These are phyloP conservation scores for Chaetoceros muelleri DNA, from an alignment of 108 stramenopile species.

Conservation along the genomic window DNA sequence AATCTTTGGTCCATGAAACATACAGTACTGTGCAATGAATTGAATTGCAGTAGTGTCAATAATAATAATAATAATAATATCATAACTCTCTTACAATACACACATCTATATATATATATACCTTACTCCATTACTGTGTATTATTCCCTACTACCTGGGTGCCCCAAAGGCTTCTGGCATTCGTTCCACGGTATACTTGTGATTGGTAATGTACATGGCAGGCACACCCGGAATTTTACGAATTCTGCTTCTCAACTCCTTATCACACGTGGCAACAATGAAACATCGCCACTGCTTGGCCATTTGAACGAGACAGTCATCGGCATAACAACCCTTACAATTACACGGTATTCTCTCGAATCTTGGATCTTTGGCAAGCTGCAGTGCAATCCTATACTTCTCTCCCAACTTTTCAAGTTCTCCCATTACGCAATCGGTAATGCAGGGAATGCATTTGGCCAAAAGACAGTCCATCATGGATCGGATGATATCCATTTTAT, in stretches of 20 bases:
- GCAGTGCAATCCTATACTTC: conserved; percentile 93
- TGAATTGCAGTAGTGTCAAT: too few species aligned
- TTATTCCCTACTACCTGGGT: conserved; percentile 61
- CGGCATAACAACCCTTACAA: conserved; percentile 94
- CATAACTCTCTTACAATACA: too few species aligned
- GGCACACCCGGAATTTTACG: conserved; percentile 97
- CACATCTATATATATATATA: too few species aligned
- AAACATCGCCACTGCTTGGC: conserved; percentile 91
- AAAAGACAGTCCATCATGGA: conserved; percentile 99
- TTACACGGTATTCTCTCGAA: conserved; percentile 90
- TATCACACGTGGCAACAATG: conserved; percentile 99
- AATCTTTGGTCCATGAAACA: too few species aligned
- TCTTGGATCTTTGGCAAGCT: conserved; percentile 96
- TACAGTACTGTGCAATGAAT: too few species aligned
- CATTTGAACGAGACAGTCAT: conserved; percentile 79
- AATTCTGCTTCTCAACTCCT: conserved; percentile 91
- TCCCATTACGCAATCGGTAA: conserved; percentile 98
- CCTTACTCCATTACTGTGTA: too few species aligned
- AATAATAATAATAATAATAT: too few species aligned
- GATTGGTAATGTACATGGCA: conserved; percentile 95
- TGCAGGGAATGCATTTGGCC: conserved; percentile 96
- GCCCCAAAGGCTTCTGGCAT: conserved; percentile 98
- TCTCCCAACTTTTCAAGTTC: conserved; percentile 97
- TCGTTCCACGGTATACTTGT: conserved; percentile 94
- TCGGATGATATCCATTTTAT: conserved; percentile 97